phyloP scores from a whole-genome alignment of 2,329 filamentous ascomycete species.

The Botrytis tulipae region DNA sequence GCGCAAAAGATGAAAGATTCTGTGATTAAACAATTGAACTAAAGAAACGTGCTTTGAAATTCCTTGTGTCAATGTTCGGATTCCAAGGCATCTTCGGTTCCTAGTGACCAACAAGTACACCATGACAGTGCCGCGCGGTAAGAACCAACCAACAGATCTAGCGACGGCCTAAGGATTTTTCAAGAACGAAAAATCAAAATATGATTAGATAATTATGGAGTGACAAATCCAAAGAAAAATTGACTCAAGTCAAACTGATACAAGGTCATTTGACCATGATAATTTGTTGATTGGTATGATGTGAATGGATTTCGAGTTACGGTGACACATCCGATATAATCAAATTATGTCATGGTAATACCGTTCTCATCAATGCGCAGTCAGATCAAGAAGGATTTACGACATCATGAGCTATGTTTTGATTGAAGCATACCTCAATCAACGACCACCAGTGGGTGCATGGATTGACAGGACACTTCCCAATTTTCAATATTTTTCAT shows the following conservation, averaged over 20 bases:
- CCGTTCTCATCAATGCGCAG: background rate
- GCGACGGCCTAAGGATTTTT: too few species aligned
- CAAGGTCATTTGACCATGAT: background rate
- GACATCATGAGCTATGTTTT: background rate
- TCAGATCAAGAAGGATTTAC: background rate
- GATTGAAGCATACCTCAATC: background rate
- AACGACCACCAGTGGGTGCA: background rate
- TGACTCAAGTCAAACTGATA: too few species aligned
- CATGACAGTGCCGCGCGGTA: constrained; percentile 1
- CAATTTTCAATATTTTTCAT: too few species aligned
- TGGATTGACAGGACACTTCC: too few species aligned
- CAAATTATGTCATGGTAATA: background rate
- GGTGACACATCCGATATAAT: background rate
- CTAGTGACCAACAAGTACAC: background rate
- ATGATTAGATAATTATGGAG: background rate
- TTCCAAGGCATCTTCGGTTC: background rate
- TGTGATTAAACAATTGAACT: background rate
- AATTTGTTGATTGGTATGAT: background rate
- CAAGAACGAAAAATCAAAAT: too few species aligned
- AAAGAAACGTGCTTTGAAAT: background rate
- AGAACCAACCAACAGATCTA: background rate
- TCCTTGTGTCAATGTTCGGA: background rate
- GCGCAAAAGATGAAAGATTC: accelerated
- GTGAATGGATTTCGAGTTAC: background rate
- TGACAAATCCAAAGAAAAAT: too few species aligned